phyloP scores from a whole-genome alignment of 495 filamentous ascomycete species.

The Hyaloscypha variabilis region DNA sequence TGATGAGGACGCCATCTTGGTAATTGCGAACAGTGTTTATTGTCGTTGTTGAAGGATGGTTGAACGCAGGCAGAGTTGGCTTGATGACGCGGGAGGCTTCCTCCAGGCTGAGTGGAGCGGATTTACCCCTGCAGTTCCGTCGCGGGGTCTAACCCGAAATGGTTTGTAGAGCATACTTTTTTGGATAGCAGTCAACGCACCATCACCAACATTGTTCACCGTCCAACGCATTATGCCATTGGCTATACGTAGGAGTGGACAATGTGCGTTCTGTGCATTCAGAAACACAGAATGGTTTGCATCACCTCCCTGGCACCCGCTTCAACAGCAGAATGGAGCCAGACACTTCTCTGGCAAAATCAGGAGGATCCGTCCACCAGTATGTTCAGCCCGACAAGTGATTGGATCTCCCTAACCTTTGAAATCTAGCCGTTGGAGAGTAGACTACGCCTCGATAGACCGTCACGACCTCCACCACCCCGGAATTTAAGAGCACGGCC shows the following conservation, averaged over 20 bases:
- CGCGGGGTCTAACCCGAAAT: background rate
- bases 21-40: background rate
- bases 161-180: background rate
- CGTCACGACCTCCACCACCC: background rate
- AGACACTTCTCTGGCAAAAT: background rate
- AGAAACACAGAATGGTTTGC: slow-evolving; percentile 19
- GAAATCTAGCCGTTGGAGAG: background rate
- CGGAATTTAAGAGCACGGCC: background rate
- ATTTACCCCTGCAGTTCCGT: background rate
- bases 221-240: slow-evolving; percentile 22
- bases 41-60: background rate
- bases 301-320: background rate
- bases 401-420: background rate
- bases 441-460: background rate
- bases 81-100: background rate
- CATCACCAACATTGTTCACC: slow-evolving; percentile 5
- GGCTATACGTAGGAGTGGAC: slow-evolving; percentile 14
- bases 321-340: background rate
- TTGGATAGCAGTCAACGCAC: background rate
- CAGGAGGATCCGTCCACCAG: background rate
- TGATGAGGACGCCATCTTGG: slow-evolving; percentile 78
- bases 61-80: background rate
- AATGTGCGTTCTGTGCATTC: slow-evolving; percentile 29
- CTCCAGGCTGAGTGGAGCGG: background rate
- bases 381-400: background rate